Evolutionary conservation across 2,329 filamentous ascomycete genomes (phyloP).

Genomic region (Claviceps sp.): DNA sequence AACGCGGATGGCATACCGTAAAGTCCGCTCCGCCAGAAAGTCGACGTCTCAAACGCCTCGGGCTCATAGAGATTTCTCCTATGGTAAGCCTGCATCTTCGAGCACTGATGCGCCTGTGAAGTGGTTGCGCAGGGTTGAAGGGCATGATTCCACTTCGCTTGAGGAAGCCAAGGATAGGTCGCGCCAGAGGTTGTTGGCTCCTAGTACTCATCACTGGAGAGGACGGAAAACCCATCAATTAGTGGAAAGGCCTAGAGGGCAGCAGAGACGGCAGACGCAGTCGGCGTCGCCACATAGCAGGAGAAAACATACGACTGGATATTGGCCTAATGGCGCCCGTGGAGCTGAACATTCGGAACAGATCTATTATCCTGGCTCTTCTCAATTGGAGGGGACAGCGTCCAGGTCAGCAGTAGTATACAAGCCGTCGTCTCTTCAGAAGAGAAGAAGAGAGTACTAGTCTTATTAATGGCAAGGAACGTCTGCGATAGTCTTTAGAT

Average conservation of each 20-base stretch:
- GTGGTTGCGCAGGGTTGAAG: too few relatives aligned
- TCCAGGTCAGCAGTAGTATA: not conserved
- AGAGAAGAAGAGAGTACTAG: not conserved
- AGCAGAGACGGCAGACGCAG: not conserved
- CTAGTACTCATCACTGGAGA: not conserved
- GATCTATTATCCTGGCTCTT: too few relatives aligned
- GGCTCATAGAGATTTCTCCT: not conserved
- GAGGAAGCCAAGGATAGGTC: not conserved
- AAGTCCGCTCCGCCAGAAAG: not conserved
- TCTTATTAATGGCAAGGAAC: not conserved
- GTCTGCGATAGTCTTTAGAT: not conserved
- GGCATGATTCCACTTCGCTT: not conserved
- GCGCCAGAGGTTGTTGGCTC: not conserved
- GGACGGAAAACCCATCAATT: not conserved
- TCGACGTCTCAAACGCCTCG: not conserved
- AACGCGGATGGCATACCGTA: not conserved
- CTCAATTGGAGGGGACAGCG: too few relatives aligned
- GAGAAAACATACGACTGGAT: too few relatives aligned
- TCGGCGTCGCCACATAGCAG: too few relatives aligned
- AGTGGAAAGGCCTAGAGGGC: not conserved
- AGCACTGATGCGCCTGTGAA: not conserved
- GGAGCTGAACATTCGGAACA: too few relatives aligned
- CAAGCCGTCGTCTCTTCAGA: slow-evolving; percentile 22
- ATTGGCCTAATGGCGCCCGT: too few relatives aligned
- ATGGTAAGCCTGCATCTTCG: too few relatives aligned